These are phyloP conservation scores for Quercus lobata DNA, from an alignment of 331 rosid species.

Conservation along the genomic window DNA sequence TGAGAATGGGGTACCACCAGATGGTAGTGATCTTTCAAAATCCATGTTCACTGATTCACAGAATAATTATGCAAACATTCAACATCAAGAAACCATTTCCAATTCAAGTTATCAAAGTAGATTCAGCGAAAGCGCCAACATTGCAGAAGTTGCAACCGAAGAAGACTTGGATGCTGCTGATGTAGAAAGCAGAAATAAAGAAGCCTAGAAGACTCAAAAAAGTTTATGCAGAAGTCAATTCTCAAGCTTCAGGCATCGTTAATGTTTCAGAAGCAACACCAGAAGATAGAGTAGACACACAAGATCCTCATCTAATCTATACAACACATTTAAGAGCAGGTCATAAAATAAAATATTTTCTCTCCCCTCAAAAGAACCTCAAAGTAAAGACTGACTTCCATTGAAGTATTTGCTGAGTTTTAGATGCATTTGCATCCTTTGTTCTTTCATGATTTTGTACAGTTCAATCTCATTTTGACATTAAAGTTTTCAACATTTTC, in stretches of 20 bases:
- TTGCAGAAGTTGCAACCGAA: constrained; percentile 9
- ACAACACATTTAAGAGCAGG: neutral
- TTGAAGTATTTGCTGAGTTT: neutral
- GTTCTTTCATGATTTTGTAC: neutral
- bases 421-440: neutral
- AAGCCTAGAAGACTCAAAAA: constrained; percentile 3
- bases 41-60: neutral
- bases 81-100: constrained; percentile 6
- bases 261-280: constrained; percentile 2
- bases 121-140: neutral
- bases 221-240: constrained; percentile 6
- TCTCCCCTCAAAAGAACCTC: neutral
- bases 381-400: neutral
- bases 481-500: neutral
- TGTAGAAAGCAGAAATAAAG: neutral
- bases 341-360: neutral
- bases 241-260: constrained; percentile 14
- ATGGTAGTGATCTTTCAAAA: constrained; percentile 3
- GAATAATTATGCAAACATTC: neutral
- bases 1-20: constrained; percentile 47
- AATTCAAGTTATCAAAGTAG: constrained; percentile 7
- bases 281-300: constrained; percentile 6
- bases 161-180: constrained; percentile 6
- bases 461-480: neutral
- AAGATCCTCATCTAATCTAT: constrained; percentile 12